These are phyloP conservation scores for Deakozyma indianensis DNA, from an alignment of 805 yeast species.

Conservation along the genomic window DNA sequence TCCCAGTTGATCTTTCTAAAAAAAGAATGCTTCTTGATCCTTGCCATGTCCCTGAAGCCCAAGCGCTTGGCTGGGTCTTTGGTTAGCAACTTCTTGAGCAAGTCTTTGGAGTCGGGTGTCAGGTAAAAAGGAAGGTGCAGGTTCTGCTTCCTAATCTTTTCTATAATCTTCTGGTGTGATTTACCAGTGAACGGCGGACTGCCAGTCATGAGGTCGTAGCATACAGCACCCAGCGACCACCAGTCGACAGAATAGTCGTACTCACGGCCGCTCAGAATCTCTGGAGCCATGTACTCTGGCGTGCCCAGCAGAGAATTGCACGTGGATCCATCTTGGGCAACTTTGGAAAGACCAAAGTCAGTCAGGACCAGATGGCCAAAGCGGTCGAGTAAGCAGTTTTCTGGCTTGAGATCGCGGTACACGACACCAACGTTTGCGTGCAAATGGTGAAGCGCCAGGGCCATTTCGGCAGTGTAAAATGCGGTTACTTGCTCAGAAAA, in stretches of 20 bases:
- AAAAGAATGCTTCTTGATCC: conserved; percentile 50
- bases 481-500: conserved; percentile 52
- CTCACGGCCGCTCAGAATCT: conserved; percentile 59
- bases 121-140: conserved; percentile 60
- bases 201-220: conserved; percentile 70
- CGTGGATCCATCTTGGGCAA: conserved; percentile 26
- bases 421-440: conserved; percentile 64
- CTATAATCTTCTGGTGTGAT: conserved; percentile 59
- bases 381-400: conserved; percentile 65
- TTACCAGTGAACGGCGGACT: conserved; percentile 82
- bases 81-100: conserved; percentile 47
- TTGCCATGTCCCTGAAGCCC: conserved; percentile 40
- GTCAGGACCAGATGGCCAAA: conserved; percentile 73
- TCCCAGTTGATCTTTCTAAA: conserved; percentile 70
- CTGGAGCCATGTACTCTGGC: conserved; percentile 85
- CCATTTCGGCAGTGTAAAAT: conserved; percentile 68
- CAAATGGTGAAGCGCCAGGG: conserved; percentile 60
- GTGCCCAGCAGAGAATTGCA: conserved; percentile 58
- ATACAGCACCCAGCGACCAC: conserved; percentile 82
- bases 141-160: conserved; percentile 53
- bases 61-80: conserved; percentile 56
- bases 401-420: conserved; percentile 81
- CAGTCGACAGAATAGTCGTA: conserved; percentile 77
- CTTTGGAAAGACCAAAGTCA: conserved; percentile 63
- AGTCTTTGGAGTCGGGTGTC: conserved; percentile 67